Evolutionary conservation across 2,329 filamentous ascomycete genomes (phyloP).

Genomic region (Penicillium sp.): DNA sequence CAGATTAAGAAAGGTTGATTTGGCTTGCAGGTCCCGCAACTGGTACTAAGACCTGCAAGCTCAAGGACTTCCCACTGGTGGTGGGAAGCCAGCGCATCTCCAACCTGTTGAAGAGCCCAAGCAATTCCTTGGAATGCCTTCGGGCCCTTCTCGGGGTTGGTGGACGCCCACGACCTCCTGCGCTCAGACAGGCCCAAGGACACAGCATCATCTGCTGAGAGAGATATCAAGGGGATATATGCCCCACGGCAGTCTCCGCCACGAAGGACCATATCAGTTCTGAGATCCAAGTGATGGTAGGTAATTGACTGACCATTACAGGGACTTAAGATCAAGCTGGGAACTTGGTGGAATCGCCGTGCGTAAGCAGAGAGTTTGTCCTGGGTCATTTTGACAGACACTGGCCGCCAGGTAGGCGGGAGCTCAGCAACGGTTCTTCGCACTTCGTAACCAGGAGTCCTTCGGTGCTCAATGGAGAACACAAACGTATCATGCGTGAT

Average conservation of each 20-base stretch:
- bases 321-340: neutral
- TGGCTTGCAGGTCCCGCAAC: neutral
- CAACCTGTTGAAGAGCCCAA: neutral
- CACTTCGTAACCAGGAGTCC: conserved; percentile 48
- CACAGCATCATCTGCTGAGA: conserved; percentile 20
- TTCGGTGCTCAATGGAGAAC: conserved; percentile 53
- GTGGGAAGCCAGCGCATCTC: neutral
- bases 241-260: conserved; percentile 29
- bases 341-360: neutral
- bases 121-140: neutral
- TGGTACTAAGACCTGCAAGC: neutral
- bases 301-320: neutral
- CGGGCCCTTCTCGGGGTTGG: neutral
- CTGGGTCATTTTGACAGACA: neutral
- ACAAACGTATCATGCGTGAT: conserved; percentile 56
- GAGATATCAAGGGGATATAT: conserved; percentile 33
- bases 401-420: neutral
- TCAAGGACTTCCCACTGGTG: neutral
- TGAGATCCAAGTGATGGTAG: neutral
- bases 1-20: conserved; percentile 21
- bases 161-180: neutral
- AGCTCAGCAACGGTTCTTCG: conserved; percentile 48
- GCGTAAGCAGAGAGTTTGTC: neutral
- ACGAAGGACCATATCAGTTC: neutral
- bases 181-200: conserved; percentile 35